A percentile compares a stretch with the other conserved stretches of the same genome.
Conservation (phyloP, 2,329 filamentous ascomycete species). For the Ophiostoma novo-ulmi region DNA sequence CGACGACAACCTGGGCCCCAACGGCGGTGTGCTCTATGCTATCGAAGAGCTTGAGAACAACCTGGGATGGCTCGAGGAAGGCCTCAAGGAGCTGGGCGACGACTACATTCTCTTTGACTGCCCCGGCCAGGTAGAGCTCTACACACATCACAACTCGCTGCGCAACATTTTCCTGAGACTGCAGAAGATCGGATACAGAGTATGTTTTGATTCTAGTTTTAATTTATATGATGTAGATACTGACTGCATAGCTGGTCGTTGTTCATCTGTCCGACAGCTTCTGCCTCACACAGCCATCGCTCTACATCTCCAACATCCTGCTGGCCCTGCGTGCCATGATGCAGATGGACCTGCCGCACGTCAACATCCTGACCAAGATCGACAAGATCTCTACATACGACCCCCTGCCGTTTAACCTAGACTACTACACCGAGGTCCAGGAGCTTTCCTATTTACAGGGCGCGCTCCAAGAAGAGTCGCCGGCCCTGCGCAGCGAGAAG, state of each 20-base stretch:
- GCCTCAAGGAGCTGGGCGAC: slow-evolving; percentile 72
- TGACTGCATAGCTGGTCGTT: slow-evolving; percentile 66
- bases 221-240: background rate
- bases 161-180: slow-evolving; percentile 87
- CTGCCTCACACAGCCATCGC: slow-evolving; percentile 83
- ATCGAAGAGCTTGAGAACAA: slow-evolving; percentile 94
- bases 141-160: slow-evolving; percentile 88
- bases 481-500: slow-evolving; percentile 63
- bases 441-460: slow-evolving; percentile 81
- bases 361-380: slow-evolving; percentile 97
- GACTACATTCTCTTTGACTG: slow-evolving; percentile 96
- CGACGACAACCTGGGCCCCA: slow-evolving; percentile 82
- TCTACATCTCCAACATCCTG: slow-evolving; percentile 91
- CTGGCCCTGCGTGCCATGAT: slow-evolving; percentile 94
- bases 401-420: slow-evolving; percentile 86
- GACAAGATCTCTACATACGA: slow-evolving; percentile 86
- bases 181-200: slow-evolving; percentile 87
- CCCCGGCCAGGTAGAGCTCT: slow-evolving; percentile 93
- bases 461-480: slow-evolving; percentile 71
- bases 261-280: slow-evolving; percentile 93
- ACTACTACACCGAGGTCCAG: slow-evolving; percentile 96
- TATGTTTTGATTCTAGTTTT: slow-evolving; percentile 42
- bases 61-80: slow-evolving; percentile 82
- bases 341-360: slow-evolving; percentile 91
- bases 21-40: slow-evolving; percentile 87